phyloP scores from a whole-genome alignment of 164 flowering plant species.

The Piper betle region DNA sequence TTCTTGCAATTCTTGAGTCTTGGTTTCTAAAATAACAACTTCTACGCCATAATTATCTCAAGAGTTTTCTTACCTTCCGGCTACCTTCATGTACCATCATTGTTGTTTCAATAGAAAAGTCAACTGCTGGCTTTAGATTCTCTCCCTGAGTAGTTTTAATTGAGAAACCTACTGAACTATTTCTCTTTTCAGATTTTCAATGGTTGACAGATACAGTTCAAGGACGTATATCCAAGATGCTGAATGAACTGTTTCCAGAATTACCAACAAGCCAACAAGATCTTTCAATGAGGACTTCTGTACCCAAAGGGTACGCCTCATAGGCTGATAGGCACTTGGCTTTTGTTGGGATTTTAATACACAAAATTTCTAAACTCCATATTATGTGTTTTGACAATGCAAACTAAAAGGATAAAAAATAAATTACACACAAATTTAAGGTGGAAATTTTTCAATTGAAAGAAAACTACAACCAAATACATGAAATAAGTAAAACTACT shows the following conservation, averaged over 20 bases:
- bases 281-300: slow-evolving; percentile 53
- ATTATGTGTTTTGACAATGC: no score
- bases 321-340: slow-evolving; percentile 11
- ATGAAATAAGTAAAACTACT: no score
- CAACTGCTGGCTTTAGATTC: slow-evolving; percentile 7
- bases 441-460: no score
- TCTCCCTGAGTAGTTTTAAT: slow-evolving; percentile 5
- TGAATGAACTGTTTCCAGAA: slow-evolving; percentile 32
- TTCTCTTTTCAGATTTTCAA: background rate
- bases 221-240: slow-evolving; percentile 42
- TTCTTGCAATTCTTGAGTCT: background rate
- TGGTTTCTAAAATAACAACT: slow-evolving; percentile 1
- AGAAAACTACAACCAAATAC: no score
- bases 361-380: no score
- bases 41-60: background rate
- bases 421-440: no score
- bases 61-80: slow-evolving; percentile 5
- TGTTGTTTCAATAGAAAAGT: background rate
- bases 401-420: no score
- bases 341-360: no score
- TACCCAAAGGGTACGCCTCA: slow-evolving; percentile 14
- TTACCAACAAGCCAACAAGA: slow-evolving; percentile 39
- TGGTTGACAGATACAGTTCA: slow-evolving; percentile 3
- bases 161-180: background rate
- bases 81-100: background rate